phyloP scores from a whole-genome alignment of 176 grass and related monocot species.

The Poa annua region DNA sequence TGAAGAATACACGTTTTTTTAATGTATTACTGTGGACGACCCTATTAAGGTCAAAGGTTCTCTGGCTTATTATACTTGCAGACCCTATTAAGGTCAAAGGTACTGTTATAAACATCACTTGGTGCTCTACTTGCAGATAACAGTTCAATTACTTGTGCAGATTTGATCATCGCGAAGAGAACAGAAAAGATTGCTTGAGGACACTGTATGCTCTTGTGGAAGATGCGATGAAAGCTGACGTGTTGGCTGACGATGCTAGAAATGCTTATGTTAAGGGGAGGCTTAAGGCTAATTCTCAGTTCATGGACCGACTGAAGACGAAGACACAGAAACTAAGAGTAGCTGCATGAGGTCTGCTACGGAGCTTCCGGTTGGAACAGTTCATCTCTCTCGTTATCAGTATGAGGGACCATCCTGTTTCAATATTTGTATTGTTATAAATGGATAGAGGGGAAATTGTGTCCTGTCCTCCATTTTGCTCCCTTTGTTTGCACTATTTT shows the following conservation, averaged over 20 bases:
- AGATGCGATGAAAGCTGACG: constrained; percentile 79
- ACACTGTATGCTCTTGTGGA: constrained; percentile 70
- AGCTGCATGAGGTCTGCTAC: constrained; percentile 38
- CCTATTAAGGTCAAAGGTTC: no score
- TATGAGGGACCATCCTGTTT: neutral
- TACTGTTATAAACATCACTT: constrained; percentile 17
- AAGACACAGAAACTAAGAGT: constrained; percentile 61
- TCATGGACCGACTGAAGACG: constrained; percentile 83
- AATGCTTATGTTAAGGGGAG: constrained; percentile 71
- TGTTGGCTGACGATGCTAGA: constrained; percentile 63
- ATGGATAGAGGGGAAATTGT: neutral
- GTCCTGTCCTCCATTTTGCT: constrained; percentile 22
- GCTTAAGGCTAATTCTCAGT: constrained; percentile 70
- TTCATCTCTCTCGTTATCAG: neutral
- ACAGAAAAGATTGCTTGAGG: constrained; percentile 97
- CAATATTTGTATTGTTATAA: constrained; percentile 18
- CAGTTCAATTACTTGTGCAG: constrained; percentile 49
- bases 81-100: no score
- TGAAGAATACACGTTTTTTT: neutral
- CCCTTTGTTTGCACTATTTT: neutral
- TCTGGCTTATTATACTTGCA: no score
- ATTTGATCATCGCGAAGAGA: constrained; percentile 90
- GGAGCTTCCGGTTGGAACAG: neutral
- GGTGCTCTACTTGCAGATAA: constrained; percentile 3
- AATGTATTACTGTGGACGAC: neutral